These are phyloP conservation scores for Annulohypoxylon bovei DNA, from an alignment of 495 filamentous ascomycete genomes.

Conservation along the genomic window DNA sequence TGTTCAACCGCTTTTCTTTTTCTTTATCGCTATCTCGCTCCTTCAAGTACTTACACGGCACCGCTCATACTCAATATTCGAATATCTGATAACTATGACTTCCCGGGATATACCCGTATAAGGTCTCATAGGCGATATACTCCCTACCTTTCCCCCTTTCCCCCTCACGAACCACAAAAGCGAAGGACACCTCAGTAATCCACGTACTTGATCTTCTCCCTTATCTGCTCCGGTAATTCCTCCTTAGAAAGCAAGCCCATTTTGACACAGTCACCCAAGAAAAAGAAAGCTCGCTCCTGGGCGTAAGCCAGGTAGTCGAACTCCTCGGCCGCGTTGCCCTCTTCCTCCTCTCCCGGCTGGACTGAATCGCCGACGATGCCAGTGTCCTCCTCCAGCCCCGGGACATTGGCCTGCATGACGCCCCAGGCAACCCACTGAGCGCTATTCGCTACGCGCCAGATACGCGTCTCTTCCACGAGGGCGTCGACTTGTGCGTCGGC, in stretches of 20 bases:
- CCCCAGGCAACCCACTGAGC: slow-evolving; percentile 97
- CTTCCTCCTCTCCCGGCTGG: slow-evolving; percentile 52
- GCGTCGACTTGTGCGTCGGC: slow-evolving; percentile 70
- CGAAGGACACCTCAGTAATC: slow-evolving; percentile 52
- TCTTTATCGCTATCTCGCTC: background rate
- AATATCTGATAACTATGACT: background rate
- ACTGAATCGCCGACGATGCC: slow-evolving; percentile 17
- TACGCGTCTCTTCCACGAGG: slow-evolving; percentile 76
- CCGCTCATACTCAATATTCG: background rate
- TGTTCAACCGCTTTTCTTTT: background rate
- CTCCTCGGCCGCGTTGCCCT: slow-evolving; percentile 59
- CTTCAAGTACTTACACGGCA: background rate
- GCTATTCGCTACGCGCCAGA: slow-evolving; percentile 88
- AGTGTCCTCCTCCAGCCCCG: slow-evolving; percentile 57
- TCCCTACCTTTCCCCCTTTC: background rate
- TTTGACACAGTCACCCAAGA: slow-evolving; percentile 86
- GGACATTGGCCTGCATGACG: slow-evolving; percentile 89
- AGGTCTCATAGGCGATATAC: background rate
- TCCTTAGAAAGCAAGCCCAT: slow-evolving; percentile 75
- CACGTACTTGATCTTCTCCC: slow-evolving; percentile 68
- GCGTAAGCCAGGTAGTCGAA: slow-evolving; percentile 96
- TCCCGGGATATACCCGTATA: background rate
- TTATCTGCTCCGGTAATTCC: slow-evolving; percentile 73
- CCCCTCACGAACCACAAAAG: background rate
- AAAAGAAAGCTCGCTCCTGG: slow-evolving; percentile 88